Conservation (phyloP, 2,329 filamentous ascomycete genomes). For the Exophiala dermatitidis region DNA sequence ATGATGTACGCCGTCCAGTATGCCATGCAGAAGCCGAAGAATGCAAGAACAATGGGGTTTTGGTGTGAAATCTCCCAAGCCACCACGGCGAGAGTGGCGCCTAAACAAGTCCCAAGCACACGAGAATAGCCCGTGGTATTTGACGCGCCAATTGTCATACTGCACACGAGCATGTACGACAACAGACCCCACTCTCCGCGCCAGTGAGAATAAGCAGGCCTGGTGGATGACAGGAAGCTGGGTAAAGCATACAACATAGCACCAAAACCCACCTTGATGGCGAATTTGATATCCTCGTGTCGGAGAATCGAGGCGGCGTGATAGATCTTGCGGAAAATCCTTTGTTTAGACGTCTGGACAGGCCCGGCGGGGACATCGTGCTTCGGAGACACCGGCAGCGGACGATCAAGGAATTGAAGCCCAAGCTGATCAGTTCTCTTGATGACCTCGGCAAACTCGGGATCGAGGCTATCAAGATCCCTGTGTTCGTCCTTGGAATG, state of each 20-base stretch:
- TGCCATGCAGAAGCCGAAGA: slow-evolving; percentile 74
- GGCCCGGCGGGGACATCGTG: slow-evolving; percentile 9
- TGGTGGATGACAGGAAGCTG: slow-evolving; percentile 71
- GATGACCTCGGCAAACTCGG: slow-evolving; percentile 15
- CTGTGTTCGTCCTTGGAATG: slow-evolving; percentile 16
- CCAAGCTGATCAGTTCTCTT: slow-evolving; percentile 16
- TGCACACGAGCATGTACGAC: slow-evolving; percentile 96
- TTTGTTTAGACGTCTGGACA: slow-evolving; percentile 19
- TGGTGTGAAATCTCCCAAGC: slow-evolving; percentile 72
- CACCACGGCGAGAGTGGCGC: slow-evolving; percentile 65
- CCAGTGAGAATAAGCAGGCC: slow-evolving; percentile 78
- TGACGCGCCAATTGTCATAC: slow-evolving; percentile 92
- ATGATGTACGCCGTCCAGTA: slow-evolving; percentile 86
- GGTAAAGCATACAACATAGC: slow-evolving; percentile 84
- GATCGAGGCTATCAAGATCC: slow-evolving; percentile 27
- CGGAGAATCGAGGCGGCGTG: slow-evolving; percentile 50
- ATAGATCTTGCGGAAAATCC: slow-evolving; percentile 41
- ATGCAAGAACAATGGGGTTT: slow-evolving; percentile 66
- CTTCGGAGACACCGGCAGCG: slow-evolving; percentile 8
- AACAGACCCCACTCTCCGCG: slow-evolving; percentile 93
- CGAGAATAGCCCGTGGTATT: slow-evolving; percentile 87
- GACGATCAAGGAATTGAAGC: slow-evolving; percentile 18
- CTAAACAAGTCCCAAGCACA: slow-evolving; percentile 78
- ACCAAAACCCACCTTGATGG: slow-evolving; percentile 86
- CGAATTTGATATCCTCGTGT: slow-evolving; percentile 65